Evolutionary conservation across 1,139 yeast genomes (phyloP), one percentile per base, ranked within the genome.

Genomic region (Suhomyces bolitotheri): DNA sequence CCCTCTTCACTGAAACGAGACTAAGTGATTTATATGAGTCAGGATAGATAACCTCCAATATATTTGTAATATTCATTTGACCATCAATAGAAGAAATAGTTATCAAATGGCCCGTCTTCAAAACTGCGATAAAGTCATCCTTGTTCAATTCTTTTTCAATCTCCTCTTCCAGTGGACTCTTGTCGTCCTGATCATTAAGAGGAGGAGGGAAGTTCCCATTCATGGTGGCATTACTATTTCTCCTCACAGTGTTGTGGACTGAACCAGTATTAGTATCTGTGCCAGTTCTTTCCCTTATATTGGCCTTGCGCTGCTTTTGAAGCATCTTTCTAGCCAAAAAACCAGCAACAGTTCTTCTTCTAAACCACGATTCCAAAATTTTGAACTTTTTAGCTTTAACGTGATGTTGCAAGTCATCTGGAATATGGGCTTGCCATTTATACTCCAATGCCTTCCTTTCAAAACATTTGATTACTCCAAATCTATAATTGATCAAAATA

Each of bases 281-380:
- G 4, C 10, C 21, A 7, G 11, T 22, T 9, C 10, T 13, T 11
- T 26, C 38, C 2, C 56, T 51, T 15, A 32, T 33, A 22, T 31
- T 38, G 17, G 33, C 45, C 16, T 38, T 41, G 29, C 51, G 47
- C 29, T 56, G 52, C 36, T 58, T 56, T 36, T 57, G 58, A 39
- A 62, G 39, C 31, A 70, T 64, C 46, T 66, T 73, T 48, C 78
- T 62, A n/a, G 71, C 71, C 27, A 71, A 54, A 41, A 66, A 66
- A 0, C 77, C 76, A 1, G 78, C 75, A 1, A 68, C 66, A 0
- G 83, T 77, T 43, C 66, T 71, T 39, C 66, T 70, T 41, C 88
- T 68, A 58, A 80, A 82, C 48, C 80, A 82, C 0, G 81, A 63
- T 41, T 77, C 84, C 34, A 80, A 54, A 3, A 80, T 73, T 17